A percentile compares a stretch with the other conserved stretches of the same genome.
Conservation (phyloP, 495 filamentous ascomycete species). For the Penicillium salamii region DNA sequence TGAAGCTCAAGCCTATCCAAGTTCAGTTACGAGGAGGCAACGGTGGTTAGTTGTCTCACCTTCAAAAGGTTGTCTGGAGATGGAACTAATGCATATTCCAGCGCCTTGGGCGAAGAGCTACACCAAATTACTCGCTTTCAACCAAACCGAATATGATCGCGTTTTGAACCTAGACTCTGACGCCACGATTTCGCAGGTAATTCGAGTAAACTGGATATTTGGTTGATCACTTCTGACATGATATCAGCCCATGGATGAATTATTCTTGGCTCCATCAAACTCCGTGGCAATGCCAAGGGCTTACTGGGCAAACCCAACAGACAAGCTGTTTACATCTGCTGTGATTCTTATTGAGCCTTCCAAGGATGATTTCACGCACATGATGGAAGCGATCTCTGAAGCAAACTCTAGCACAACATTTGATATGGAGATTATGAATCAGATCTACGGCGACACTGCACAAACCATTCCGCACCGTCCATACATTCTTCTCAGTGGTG, state of each 20-base stretch:
- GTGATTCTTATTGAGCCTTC: conserved; percentile 58
- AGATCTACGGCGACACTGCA: conserved; percentile 54
- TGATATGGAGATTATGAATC: conserved; percentile 49
- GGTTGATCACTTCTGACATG: background rate
- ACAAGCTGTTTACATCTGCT: conserved; percentile 47
- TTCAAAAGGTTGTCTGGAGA: too few relatives aligned
- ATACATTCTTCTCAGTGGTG: conserved; percentile 60
- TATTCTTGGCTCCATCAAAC: conserved; percentile 56
- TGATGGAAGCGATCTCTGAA: conserved; percentile 36
- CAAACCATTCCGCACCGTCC: conserved; percentile 64
- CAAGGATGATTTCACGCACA: conserved; percentile 39
- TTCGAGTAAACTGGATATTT: too few relatives aligned
- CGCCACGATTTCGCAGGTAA: conserved; percentile 47
- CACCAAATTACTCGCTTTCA: conserved; percentile 65
- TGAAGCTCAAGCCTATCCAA: conserved; percentile 51
- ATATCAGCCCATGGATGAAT: conserved; percentile 54
- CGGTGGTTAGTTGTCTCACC: conserved; percentile 40
- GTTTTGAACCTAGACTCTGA: conserved; percentile 61
- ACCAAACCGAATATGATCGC: conserved; percentile 59
- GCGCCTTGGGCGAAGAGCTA: conserved; percentile 53
- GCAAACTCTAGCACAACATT: conserved; percentile 11
- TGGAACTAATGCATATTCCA: conserved; percentile 6
- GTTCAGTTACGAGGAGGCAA: conserved; percentile 34
- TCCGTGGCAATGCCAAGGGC: conserved; percentile 57
- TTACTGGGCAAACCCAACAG: conserved; percentile 54